Percentiles rank a stretch among this genome's conserved stretches.
phyloP scores from a whole-genome alignment of 257 asterid species.

The Hygrophila difformis region DNA sequence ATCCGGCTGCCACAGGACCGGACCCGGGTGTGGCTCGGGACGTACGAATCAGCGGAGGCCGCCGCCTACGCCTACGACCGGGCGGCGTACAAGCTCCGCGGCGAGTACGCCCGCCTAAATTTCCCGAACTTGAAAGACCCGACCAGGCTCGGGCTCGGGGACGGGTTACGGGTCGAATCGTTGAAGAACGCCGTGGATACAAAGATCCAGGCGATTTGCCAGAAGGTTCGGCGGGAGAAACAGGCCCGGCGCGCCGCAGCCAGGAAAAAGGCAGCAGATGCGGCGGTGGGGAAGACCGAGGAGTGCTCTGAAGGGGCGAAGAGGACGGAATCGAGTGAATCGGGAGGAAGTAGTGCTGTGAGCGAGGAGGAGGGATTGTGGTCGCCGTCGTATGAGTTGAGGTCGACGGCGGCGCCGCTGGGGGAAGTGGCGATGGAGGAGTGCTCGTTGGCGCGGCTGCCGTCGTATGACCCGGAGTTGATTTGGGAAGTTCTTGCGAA shows the following conservation, averaged over 20 bases:
- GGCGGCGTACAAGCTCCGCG: constrained; percentile 45
- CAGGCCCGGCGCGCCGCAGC: constrained; percentile 7
- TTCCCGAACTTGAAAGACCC: constrained; percentile 42
- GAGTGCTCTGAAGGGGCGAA: too few relatives aligned
- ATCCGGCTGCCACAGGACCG: constrained; percentile 35
- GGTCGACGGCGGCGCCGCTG: constrained; percentile 5
- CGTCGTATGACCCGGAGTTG: constrained; percentile 69
- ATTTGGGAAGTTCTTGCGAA: constrained; percentile 80
- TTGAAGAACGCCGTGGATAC: constrained; percentile 59
- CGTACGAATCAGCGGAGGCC: constrained; percentile 39
- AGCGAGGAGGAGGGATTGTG: too few relatives aligned
- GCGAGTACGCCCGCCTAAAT: constrained; percentile 41
- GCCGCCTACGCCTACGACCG: constrained; percentile 37
- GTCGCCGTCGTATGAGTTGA: too few relatives aligned
- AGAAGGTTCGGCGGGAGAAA: constrained; percentile 53
- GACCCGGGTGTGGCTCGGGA: constrained; percentile 47
- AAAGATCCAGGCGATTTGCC: constrained; percentile 57
- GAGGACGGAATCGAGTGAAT: too few relatives aligned
- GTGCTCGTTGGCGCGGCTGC: constrained; percentile 53
- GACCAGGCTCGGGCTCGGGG: constrained; percentile 40
- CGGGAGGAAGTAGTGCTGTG: too few relatives aligned
- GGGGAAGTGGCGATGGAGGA: constrained; percentile 21
- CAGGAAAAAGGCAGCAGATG: too few relatives aligned
- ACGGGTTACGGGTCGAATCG: constrained; percentile 24
- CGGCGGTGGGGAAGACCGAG: too few relatives aligned